phyloP scores from a whole-genome alignment of 1,139 yeast species.

The Hansenula lynferdii region DNA sequence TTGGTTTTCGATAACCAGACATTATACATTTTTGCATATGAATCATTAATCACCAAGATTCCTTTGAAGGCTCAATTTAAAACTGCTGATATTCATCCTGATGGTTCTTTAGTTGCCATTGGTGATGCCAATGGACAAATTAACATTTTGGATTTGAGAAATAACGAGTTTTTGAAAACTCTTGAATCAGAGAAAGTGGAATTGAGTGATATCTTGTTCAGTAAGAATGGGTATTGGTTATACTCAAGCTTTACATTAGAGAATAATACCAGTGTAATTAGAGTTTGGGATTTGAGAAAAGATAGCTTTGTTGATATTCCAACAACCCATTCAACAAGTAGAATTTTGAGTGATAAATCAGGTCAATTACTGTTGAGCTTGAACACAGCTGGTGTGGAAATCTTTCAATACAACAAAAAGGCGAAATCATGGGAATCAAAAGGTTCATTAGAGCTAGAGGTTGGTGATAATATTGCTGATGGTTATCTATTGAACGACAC shows the following conservation, averaged over 20 bases:
- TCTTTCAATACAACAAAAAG: constrained; percentile 40
- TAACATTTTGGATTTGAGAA: constrained; percentile 38
- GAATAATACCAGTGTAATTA: constrained; percentile 23
- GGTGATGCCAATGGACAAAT: constrained; percentile 38
- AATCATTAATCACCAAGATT: not conserved
- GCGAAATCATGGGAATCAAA: constrained; percentile 35
- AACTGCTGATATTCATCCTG: constrained; percentile 52
- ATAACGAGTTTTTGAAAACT: constrained; percentile 35
- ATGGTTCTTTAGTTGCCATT: constrained; percentile 56
- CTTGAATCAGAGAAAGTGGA: constrained; percentile 24
- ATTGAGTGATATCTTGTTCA: constrained; percentile 44
- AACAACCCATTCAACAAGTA: constrained; percentile 9
- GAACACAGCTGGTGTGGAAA: constrained; percentile 16
- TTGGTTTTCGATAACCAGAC: not conserved
- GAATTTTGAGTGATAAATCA: constrained; percentile 42
- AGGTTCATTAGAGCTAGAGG: not conserved
- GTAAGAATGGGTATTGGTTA: constrained; percentile 70
- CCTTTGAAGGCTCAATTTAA: constrained; percentile 13
- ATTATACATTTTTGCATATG: not conserved
- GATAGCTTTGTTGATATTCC: constrained; percentile 22
- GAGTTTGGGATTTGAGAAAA: constrained; percentile 57
- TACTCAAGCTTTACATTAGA: constrained; percentile 22
- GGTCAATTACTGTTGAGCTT: constrained; percentile 34
- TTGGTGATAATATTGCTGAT: not conserved
- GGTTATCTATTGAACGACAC: not conserved